A percentile compares a stretch with the other conserved stretches of the same genome.
Conservation (phyloP, 2,329 filamentous ascomycete species). For the Clarireedia hainanense region DNA sequence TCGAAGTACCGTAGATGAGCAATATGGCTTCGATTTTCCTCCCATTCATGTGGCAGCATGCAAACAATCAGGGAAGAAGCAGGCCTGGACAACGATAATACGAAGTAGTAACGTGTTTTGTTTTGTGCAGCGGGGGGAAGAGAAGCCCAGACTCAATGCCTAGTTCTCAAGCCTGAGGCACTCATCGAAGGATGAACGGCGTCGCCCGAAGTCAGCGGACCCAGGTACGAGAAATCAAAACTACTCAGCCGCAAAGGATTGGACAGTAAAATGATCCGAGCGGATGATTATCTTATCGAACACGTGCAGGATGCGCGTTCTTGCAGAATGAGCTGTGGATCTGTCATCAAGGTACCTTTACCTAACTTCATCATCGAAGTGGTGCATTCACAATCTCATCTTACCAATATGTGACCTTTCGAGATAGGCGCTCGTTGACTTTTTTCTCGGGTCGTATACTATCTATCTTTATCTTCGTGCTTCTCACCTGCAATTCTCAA, state of each 20-base stretch:
- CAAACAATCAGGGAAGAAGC: not conserved
- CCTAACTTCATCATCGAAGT: not conserved
- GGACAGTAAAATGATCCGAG: not conserved
- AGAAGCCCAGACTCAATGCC: not conserved
- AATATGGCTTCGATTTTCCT: not conserved
- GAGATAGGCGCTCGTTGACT: too few relatives aligned
- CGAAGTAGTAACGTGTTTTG: too few relatives aligned
- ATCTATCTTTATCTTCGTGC: too few relatives aligned
- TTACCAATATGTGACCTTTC: not conserved
- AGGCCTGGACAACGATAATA: too few relatives aligned
- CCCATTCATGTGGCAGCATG: not conserved
- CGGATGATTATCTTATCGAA: not conserved
- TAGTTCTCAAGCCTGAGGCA: not conserved
- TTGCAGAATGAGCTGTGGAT: not conserved
- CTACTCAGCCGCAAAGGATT: slow-evolving; percentile 8
- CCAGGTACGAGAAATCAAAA: not conserved
- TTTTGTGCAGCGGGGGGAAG: too few relatives aligned
- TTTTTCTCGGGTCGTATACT: too few relatives aligned
- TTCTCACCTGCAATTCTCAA: not conserved
- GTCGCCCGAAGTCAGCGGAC: not conserved
- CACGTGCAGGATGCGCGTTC: not conserved
- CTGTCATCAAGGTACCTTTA: not conserved
- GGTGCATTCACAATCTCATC: not conserved
- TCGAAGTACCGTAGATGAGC: not conserved
- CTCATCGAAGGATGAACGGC: not conserved